These are phyloP conservation scores for Achaetomium macrosporum DNA, from an alignment of 2,329 filamentous ascomycete species.

Conservation along the genomic window DNA sequence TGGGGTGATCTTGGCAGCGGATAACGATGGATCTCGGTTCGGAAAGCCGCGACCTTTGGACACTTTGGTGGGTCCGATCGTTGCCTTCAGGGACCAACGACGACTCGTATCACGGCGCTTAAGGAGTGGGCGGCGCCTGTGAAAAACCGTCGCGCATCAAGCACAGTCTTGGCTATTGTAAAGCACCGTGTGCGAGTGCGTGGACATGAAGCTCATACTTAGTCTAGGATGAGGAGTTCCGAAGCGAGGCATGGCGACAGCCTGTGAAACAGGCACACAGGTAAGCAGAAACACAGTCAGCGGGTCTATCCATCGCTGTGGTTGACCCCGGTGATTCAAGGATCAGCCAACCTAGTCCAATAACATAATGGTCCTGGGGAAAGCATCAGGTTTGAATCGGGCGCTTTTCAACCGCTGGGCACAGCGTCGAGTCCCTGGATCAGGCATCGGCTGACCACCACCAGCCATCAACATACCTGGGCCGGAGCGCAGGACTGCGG, in stretches of 20 bases:
- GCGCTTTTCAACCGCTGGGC: too few species aligned
- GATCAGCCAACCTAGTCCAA: too few species aligned
- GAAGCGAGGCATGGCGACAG: not conserved
- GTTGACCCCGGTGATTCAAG: too few species aligned
- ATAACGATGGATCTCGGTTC: conserved; percentile 2
- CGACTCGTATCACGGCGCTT: conserved; percentile 10
- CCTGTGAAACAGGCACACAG: too few species aligned
- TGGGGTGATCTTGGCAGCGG: conserved; percentile 6
- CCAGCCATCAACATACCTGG: not conserved
- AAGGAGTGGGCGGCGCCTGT: conserved; percentile 4
- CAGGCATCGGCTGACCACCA: not conserved
- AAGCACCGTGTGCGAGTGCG: not conserved
- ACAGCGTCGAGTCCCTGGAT: too few species aligned
- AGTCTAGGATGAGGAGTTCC: not conserved
- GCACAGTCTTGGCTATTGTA: not conserved
- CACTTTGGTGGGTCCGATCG: not conserved
- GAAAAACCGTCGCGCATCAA: not conserved
- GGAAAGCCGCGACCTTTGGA: not conserved
- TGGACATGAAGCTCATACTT: not conserved
- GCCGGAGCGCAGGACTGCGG: too few species aligned
- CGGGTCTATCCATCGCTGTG: too few species aligned
- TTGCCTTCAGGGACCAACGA: not conserved
- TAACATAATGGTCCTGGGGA: too few species aligned
- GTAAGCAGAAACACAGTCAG: too few species aligned
- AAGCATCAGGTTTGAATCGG: too few species aligned